These are phyloP conservation scores for Globisporangium ultimum DNA, from an alignment of 352 stramenopile species.

Conservation along the genomic window DNA sequence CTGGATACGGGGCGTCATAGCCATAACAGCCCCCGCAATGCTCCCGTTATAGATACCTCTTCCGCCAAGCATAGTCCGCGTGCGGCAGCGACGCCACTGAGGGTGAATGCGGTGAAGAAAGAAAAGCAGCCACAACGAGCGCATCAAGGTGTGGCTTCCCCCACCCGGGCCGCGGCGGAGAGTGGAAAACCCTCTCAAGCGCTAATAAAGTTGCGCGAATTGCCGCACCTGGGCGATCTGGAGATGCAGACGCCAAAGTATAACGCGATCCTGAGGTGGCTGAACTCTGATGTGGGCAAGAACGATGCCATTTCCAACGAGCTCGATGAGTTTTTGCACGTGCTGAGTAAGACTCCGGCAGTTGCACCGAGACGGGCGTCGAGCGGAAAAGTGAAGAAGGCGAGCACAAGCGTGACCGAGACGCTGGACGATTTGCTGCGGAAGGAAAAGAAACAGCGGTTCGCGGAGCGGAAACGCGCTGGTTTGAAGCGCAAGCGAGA, in stretches of 20 bases:
- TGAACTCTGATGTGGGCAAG: slow-evolving; percentile 45
- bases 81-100: not conserved
- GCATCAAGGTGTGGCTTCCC: not conserved
- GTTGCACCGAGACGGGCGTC: not conserved
- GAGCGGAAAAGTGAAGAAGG: slow-evolving; percentile 6
- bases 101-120: not conserved
- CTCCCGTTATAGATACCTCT: not conserved
- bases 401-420: slow-evolving; percentile 24
- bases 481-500: slow-evolving; percentile 19
- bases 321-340: slow-evolving; percentile 28
- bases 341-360: slow-evolving; percentile 1
- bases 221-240: slow-evolving; percentile 36
- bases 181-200: slow-evolving; percentile 12
- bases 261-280: slow-evolving; percentile 41
- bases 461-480: not conserved
- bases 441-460: slow-evolving; percentile 18
- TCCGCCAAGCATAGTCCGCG: slow-evolving; percentile 1
- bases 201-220: slow-evolving; percentile 34
- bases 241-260: slow-evolving; percentile 41
- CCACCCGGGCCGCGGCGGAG: not conserved
- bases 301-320: slow-evolving; percentile 30
- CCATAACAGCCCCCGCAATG: not conserved
- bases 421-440: slow-evolving; percentile 43
- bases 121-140: slow-evolving; percentile 5
- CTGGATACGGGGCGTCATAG: not conserved